These are phyloP conservation scores for Peronospora destructor DNA, from an alignment of 352 stramenopile species.

Conservation along the genomic window DNA sequence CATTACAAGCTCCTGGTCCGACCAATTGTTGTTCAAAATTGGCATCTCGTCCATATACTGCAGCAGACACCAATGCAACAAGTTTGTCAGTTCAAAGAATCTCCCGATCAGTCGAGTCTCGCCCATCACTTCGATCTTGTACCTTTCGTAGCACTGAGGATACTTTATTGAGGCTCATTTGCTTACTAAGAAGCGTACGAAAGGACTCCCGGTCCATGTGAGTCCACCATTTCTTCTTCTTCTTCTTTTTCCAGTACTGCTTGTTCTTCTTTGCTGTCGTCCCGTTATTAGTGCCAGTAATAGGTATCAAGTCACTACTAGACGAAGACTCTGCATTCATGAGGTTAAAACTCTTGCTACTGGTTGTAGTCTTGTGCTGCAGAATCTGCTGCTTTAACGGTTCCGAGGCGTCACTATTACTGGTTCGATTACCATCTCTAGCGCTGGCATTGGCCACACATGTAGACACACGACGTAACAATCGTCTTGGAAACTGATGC, in stretches of 20 bases:
- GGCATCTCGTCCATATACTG: slow-evolving; percentile 66
- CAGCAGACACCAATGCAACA: slow-evolving; percentile 3
- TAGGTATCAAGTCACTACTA: neutral
- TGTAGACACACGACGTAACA: slow-evolving; percentile 1
- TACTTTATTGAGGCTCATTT: slow-evolving; percentile 46
- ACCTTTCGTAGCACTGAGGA: slow-evolving; percentile 51
- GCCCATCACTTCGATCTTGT: neutral
- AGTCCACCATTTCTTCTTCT: slow-evolving; percentile 39
- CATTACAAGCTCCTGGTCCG: slow-evolving; percentile 66
- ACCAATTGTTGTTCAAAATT: slow-evolving; percentile 56
- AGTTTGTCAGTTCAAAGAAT: slow-evolving; percentile 2
- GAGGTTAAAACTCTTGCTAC: slow-evolving; percentile 23
- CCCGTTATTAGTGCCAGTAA: neutral
- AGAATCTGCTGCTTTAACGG: slow-evolving; percentile 3
- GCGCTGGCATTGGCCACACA: slow-evolving; percentile 1
- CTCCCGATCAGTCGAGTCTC: no score
- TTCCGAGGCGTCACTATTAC: no score
- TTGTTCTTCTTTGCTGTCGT: slow-evolving; percentile 3
- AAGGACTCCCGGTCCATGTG: slow-evolving; percentile 60
- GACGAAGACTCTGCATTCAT: slow-evolving; percentile 2
- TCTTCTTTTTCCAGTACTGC: slow-evolving; percentile 1
- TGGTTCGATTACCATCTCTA: neutral
- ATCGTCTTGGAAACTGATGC: no score
- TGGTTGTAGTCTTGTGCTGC: slow-evolving; percentile 10
- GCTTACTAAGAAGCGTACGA: slow-evolving; percentile 48